phyloP scores from a whole-genome alignment of 305 asterid genomes.

The Euphrasia arctica region DNA sequence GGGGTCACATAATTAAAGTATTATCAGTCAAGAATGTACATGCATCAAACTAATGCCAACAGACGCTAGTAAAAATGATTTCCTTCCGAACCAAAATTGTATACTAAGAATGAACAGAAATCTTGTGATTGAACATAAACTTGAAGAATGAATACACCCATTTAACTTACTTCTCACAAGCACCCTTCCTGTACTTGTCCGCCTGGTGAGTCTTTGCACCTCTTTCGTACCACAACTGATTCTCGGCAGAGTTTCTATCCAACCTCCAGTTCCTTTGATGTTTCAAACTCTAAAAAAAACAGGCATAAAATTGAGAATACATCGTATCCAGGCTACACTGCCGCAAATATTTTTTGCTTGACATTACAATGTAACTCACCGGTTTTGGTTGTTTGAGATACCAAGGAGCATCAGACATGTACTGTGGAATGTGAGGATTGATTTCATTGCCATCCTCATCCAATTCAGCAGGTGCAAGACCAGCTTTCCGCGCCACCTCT shows the following conservation, averaged over 20 bases:
- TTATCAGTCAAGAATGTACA: neutral
- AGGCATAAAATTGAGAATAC: constrained; percentile 15
- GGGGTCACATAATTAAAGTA: neutral
- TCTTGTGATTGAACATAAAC: neutral
- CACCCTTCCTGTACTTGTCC: constrained; percentile 83
- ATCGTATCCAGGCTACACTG: neutral
- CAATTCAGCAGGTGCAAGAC: constrained; percentile 90
- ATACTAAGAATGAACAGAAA: neutral
- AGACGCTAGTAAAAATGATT: neutral
- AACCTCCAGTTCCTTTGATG: constrained; percentile 99
- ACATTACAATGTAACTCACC: constrained; percentile 31
- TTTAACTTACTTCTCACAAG: constrained; percentile 74
- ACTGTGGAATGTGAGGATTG: constrained; percentile 92
- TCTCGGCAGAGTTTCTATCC: constrained; percentile 74
- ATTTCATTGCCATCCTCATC: constrained; percentile 96
- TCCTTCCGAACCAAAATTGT: neutral
- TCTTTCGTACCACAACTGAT: constrained; percentile 74
- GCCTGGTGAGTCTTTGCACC: constrained; percentile 86
- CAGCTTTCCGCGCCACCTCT: constrained; percentile 94
- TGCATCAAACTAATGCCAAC: neutral
- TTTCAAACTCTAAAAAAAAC: constrained; percentile 70
- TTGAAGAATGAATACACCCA: neutral
- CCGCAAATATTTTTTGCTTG: constrained; percentile 26
- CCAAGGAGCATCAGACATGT: constrained; percentile 93
- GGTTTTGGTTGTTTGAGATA: constrained; percentile 79